Evolutionary conservation across 148 eudicot genomes (phyloP), one percentile per base, ranked within the genome.

Genomic region (Persicaria tinctoria): DNA sequence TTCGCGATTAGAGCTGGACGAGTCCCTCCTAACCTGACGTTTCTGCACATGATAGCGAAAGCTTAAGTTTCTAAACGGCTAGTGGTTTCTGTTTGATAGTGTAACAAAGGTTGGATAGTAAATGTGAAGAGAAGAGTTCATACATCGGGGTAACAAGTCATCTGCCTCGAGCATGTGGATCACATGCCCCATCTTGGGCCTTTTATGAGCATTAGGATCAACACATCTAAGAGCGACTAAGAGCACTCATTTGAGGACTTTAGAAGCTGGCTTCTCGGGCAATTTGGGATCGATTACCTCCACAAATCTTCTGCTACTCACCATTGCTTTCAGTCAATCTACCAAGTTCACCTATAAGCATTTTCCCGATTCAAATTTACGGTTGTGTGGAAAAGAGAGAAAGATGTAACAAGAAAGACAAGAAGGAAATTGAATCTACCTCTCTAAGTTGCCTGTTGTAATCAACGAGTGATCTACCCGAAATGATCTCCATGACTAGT

Each of bases 101-200:
- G 23, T 6, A 56, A 56, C 8, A 4, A 1, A 17, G 63, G n/a
- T 27, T 64, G 17, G 69, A 64, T 7, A 32, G 12, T 1, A 13
- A 70, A 18, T 16, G 6, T 32, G 46, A 70, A 51, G 46, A 8
- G 6, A 70, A 27, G 20, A 17, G 13, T 41, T 3, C 73, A 46
- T 70, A 70, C 73, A 70, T 70, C 53, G 51, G 1, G 73, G 46
- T 45, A 70, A 4, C 11, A 70, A 13, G 46, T 91, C 97, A 51
- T 92, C 97, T 49, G 91, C 80, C 64, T 92, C 97, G 27, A 92
- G 86, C 97, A 92, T 92, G 74, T 87, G 82, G 12, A 90, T 93
- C 74, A 92, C 93, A 55, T 92, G 97, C 80, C 97, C 89, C 97
- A 92, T 92, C 77, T 85, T 90, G 73, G 97, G 97, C 55, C 97